Evolutionary conservation across 225 moss, liverwort and hornwort genomes (phyloP).

Genomic region (Pseudisothecium myosuroides): DNA sequence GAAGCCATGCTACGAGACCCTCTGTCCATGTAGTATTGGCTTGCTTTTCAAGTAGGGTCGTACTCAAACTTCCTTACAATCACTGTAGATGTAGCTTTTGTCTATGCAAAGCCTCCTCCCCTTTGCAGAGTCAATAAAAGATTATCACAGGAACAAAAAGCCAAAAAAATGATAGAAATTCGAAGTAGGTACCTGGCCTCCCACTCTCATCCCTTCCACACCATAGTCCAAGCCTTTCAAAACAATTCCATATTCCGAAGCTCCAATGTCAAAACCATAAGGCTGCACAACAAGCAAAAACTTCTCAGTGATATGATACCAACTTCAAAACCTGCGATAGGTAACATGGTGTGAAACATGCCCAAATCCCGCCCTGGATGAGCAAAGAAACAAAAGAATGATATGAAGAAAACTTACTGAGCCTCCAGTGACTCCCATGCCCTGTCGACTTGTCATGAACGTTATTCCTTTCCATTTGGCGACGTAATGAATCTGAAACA

Average conservation of each 20-base stretch:
- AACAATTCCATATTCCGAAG: conserved; percentile 74
- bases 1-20: neutral
- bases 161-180: neutral
- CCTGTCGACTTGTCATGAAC: conserved; percentile 95
- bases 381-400: neutral
- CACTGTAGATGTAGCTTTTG: neutral
- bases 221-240: conserved; percentile 89
- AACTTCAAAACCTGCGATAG: neutral
- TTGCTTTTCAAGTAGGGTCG: neutral
- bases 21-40: neutral
- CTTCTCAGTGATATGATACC: neutral
- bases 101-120: neutral
- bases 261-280: conserved; percentile 88
- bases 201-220: conserved; percentile 93
- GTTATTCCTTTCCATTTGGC: conserved; percentile 97
- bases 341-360: neutral
- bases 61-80: neutral
- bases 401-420: conserved; percentile 32
- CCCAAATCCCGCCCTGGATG: neutral
- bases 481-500: conserved; percentile 69
- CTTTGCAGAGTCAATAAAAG: neutral
- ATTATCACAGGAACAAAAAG: neutral
- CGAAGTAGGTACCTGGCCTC: conserved; percentile 66
- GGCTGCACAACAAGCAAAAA: conserved; percentile 42
- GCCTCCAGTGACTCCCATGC: conserved; percentile 97